These are phyloP conservation scores for Aristolochia fimbriata DNA, from an alignment of 164 flowering plant species.

Conservation along the genomic window DNA sequence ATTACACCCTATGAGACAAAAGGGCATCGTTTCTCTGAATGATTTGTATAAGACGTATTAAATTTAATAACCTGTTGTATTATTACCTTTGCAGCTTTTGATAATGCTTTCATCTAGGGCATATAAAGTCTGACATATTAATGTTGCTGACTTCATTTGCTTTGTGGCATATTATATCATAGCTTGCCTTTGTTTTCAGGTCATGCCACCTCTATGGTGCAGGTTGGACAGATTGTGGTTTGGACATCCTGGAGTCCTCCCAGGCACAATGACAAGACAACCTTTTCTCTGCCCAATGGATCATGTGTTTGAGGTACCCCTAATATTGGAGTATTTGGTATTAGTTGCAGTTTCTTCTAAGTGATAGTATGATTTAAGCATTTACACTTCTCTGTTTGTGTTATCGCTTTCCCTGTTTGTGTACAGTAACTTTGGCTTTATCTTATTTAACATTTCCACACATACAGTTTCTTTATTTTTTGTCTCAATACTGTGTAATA, in stretches of 20 bases:
- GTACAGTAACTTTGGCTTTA: too few species aligned
- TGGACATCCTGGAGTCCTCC: conserved; percentile 79
- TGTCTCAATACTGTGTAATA: not conserved
- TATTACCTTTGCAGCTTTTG: too few species aligned
- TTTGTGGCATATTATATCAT: not conserved
- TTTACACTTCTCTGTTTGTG: too few species aligned
- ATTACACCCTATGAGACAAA: too few species aligned
- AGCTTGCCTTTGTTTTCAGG: conserved; percentile 35
- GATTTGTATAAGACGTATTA: too few species aligned
- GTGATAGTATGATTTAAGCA: too few species aligned
- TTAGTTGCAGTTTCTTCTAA: not conserved
- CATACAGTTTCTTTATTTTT: too few species aligned
- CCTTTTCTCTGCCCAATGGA: conserved; percentile 97
- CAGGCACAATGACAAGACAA: conserved; percentile 80
- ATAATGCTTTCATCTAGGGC: too few species aligned
- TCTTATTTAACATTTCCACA: too few species aligned
- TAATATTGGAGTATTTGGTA: not conserved
- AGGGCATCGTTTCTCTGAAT: too few species aligned
- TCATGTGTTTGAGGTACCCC: conserved; percentile 92
- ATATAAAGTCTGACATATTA: not conserved
- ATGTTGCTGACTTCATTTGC: conserved; percentile 1
- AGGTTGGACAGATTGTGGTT: conserved; percentile 97
- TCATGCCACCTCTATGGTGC: conserved; percentile 99
- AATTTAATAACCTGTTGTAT: too few species aligned
- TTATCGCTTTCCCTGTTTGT: too few species aligned